Evolutionary conservation across 1,284 basidiomycete genomes (phyloP).

Genomic region (Stygiomarasmius scandens): DNA sequence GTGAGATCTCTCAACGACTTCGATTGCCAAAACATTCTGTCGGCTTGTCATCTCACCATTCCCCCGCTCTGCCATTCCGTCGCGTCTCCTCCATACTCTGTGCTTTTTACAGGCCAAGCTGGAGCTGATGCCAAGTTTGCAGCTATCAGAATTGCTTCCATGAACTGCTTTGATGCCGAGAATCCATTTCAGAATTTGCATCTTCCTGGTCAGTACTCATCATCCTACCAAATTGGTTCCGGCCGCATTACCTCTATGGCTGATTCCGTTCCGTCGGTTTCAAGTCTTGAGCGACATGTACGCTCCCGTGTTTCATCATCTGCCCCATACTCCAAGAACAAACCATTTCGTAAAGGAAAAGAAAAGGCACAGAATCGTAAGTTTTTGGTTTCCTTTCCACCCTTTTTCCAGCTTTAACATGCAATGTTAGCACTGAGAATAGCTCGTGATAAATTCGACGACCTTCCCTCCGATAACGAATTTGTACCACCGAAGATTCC

Average conservation of each 20-base stretch:
- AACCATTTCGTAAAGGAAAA: not conserved
- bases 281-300: not conserved
- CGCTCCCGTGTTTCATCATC: too few relatives aligned
- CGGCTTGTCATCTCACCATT: not conserved
- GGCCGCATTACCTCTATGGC: not conserved
- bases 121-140: constrained; percentile 3
- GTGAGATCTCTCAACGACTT: not conserved
- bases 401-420: too few relatives aligned
- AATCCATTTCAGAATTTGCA: not conserved
- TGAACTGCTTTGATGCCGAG: not conserved
- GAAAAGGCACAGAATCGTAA: too few relatives aligned
- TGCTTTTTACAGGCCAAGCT: not conserved
- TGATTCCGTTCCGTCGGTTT: not conserved
- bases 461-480: not conserved
- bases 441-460: not conserved
- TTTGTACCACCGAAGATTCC: not conserved
- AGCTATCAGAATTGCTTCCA: not conserved
- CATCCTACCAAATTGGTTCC: not conserved
- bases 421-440: not conserved
- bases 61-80: not conserved
- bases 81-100: not conserved
- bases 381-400: too few relatives aligned
- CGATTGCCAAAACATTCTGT: not conserved
- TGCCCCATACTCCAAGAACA: not conserved
- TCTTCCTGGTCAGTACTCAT: not conserved